A percentile compares a stretch with the other conserved stretches of the same genome.
Conservation (phyloP, 2,329 filamentous ascomycete genomes). For the Clarireedia homoeocarpa region DNA sequence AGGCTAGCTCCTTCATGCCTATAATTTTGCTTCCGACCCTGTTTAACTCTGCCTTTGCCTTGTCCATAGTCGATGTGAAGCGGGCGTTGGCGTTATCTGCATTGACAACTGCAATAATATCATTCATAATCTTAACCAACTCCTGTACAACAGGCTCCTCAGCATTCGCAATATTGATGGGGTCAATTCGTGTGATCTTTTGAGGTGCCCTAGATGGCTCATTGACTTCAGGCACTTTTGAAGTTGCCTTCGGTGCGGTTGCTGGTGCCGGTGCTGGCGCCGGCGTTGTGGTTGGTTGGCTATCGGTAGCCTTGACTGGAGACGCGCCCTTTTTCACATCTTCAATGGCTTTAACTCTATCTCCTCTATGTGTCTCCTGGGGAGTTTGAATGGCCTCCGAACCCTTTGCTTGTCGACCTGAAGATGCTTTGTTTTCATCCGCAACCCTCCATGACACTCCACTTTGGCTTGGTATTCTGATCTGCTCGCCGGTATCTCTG, state of each 20-base stretch:
- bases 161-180: conserved; percentile 65
- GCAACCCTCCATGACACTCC: conserved; percentile 76
- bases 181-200: conserved; percentile 62
- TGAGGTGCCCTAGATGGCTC: conserved; percentile 58
- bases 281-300: conserved; percentile 13
- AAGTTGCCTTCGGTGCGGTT: conserved; percentile 9
- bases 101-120: conserved; percentile 89
- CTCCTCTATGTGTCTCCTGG: conserved; percentile 20
- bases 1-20: conserved; percentile 61
- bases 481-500: conserved; percentile 55
- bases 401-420: conserved; percentile 46
- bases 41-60: conserved; percentile 76
- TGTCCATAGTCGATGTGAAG: conserved; percentile 70
- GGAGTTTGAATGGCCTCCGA: conserved; percentile 25
- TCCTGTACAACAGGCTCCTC: conserved; percentile 87
- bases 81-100: conserved; percentile 71
- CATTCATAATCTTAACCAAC: conserved; percentile 89
- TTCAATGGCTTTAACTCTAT: conserved; percentile 30
- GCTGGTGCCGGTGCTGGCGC: conserved; percentile 16
- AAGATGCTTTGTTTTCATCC: conserved; percentile 45
- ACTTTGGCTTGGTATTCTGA: conserved; percentile 79
- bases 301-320: conserved; percentile 13
- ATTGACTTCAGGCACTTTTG: conserved; percentile 52
- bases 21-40: conserved; percentile 74
- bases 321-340: conserved; percentile 29